These are phyloP conservation scores for Nakazawaea ishiwadae DNA, from an alignment of 805 yeast species.

Conservation along the genomic window DNA sequence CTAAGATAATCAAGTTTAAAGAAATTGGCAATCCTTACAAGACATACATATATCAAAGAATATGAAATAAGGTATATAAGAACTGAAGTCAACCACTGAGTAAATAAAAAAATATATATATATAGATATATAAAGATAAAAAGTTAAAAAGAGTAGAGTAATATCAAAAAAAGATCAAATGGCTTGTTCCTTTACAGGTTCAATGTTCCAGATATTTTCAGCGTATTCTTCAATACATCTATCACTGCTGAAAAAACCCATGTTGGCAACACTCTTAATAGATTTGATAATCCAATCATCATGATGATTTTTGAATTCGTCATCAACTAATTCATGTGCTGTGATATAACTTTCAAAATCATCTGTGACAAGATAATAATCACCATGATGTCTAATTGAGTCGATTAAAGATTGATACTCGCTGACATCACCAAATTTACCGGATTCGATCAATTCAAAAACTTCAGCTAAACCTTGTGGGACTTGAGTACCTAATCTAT, in stretches of 20 bases:
- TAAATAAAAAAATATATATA: no score
- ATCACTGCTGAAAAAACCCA: conserved; percentile 91
- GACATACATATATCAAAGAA: no score
- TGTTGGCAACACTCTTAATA: conserved; percentile 78
- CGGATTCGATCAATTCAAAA: conserved; percentile 60
- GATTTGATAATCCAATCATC: conserved; percentile 74
- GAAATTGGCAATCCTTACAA: no score
- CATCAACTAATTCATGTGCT: conserved; percentile 74
- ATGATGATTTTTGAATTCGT: conserved; percentile 56
- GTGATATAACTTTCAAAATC: conserved; percentile 86
- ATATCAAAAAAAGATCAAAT: not conserved
- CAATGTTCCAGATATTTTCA: conserved; percentile 88
- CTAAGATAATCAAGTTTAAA: no score
- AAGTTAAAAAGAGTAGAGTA: not conserved
- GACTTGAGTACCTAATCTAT: conserved; percentile 52
- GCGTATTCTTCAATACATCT: conserved; percentile 91
- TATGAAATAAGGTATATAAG: no score
- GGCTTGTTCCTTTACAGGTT: conserved; percentile 44
- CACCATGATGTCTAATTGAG: conserved; percentile 69
- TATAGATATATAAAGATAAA: not conserved
- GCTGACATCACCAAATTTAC: conserved; percentile 62
- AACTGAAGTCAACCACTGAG: no score
- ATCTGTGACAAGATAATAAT: conserved; percentile 80
- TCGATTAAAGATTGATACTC: conserved; percentile 69
- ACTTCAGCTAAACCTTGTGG: conserved; percentile 61